These are phyloP conservation scores for Rugonectria rugulosa DNA, from an alignment of 2,329 filamentous ascomycete species.

Conservation along the genomic window DNA sequence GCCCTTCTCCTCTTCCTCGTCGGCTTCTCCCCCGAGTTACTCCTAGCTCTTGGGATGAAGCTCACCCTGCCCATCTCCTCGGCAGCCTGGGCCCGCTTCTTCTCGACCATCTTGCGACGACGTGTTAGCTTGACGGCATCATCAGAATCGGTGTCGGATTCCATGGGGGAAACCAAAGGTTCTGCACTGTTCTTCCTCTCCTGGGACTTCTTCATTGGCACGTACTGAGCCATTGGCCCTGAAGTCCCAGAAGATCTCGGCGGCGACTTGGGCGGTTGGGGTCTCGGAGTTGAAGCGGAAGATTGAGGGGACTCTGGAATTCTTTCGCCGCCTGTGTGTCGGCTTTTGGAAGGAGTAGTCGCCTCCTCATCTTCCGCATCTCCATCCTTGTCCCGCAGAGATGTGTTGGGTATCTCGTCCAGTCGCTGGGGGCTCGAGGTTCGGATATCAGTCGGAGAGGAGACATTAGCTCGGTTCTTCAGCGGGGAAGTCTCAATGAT, in stretches of 20 bases:
- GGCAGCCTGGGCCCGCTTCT: conserved; percentile 50
- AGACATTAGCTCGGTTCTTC: conserved; percentile 56
- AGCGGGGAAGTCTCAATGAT: conserved; percentile 55
- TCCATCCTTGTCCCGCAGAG: conserved; percentile 30
- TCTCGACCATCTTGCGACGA: conserved; percentile 47
- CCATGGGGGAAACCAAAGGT: conserved; percentile 31
- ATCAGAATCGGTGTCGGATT: conserved; percentile 46
- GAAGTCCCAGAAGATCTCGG: conserved; percentile 31
- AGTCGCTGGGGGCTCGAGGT: conserved; percentile 52
- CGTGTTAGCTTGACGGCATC: conserved; percentile 43
- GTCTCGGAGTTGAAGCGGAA: conserved; percentile 31
- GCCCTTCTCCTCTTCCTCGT: conserved; percentile 40
- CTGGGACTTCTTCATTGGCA: conserved; percentile 56
- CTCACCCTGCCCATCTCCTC: conserved; percentile 52
- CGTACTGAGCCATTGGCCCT: conserved; percentile 52
- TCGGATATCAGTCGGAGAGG: conserved; percentile 51
- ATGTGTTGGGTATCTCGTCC: conserved; percentile 42
- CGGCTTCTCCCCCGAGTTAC: conserved; percentile 31
- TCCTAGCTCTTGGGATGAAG: conserved; percentile 39
- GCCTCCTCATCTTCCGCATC: conserved; percentile 30
- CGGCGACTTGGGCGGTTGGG: conserved; percentile 24
- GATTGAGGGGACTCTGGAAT: conserved; percentile 49
- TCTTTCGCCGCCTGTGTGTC: conserved; percentile 39
- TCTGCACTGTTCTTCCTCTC: conserved; percentile 45
- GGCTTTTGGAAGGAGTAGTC: conserved; percentile 38